These are phyloP conservation scores for Fraxinus ornus DNA, from an alignment of 305 asterid species.

Conservation along the genomic window DNA sequence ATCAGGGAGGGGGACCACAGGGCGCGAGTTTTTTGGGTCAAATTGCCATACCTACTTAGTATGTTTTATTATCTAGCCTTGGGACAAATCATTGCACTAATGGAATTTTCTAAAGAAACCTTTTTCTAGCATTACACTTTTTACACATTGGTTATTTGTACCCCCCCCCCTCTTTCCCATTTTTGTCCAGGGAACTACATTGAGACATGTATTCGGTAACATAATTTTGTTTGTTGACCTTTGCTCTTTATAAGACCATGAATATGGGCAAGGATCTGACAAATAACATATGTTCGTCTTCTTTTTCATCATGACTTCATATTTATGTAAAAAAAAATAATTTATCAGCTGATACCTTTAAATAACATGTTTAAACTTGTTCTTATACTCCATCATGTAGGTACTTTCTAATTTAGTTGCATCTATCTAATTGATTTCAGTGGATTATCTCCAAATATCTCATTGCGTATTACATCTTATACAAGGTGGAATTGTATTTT, in stretches of 20 bases:
- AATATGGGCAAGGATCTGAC: background rate
- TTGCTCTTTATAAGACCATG: slow-evolving; percentile 6
- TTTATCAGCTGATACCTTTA: background rate
- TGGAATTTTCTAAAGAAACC: background rate
- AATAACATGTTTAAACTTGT: background rate
- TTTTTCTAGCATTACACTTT: background rate
- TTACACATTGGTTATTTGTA: background rate
- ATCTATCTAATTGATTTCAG: slow-evolving; percentile 12
- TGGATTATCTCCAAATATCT: slow-evolving; percentile 3
- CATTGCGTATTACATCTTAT: slow-evolving; percentile 10
- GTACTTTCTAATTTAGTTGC: slow-evolving; percentile 5
- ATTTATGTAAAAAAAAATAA: background rate
- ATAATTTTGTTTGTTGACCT: background rate
- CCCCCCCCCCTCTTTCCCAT: background rate
- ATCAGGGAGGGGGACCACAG: background rate
- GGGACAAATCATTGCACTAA: background rate
- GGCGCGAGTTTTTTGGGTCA: background rate
- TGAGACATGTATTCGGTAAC: background rate
- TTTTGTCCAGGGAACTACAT: slow-evolving; percentile 3
- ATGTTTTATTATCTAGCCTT: background rate
- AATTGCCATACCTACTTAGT: background rate
- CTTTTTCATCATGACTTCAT: background rate
- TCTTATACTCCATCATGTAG: slow-evolving; percentile 1
- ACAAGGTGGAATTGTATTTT: slow-evolving; percentile 21
- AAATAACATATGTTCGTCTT: background rate